Conservation (phyloP, 306 rosid genomes). For the Prosopis cineraria region DNA sequence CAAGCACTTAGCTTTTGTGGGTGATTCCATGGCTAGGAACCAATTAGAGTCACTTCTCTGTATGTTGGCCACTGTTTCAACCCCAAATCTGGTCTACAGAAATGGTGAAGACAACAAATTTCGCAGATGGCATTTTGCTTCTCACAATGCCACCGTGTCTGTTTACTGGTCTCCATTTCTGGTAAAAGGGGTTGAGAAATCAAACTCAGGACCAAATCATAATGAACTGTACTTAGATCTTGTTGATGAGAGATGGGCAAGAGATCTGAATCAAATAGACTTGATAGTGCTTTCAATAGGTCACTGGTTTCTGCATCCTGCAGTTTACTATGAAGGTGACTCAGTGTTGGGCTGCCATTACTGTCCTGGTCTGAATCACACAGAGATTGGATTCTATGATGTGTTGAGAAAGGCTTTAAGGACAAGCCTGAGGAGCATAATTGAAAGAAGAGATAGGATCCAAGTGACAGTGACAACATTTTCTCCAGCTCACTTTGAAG, state of each 20-base stretch:
- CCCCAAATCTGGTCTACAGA: slow-evolving; percentile 59
- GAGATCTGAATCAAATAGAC: slow-evolving; percentile 57
- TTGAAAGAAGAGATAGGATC: slow-evolving; percentile 44
- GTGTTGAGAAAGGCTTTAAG: slow-evolving; percentile 67
- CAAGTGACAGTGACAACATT: slow-evolving; percentile 71
- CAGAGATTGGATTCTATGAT: slow-evolving; percentile 83
- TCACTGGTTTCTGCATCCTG: slow-evolving; percentile 92
- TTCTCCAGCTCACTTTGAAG: slow-evolving; percentile 90
- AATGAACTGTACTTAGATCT: slow-evolving; percentile 66
- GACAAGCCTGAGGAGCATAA: slow-evolving; percentile 54
- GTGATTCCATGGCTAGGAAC: slow-evolving; percentile 96
- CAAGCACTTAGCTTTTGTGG: slow-evolving; percentile 83
- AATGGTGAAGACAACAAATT: slow-evolving; percentile 65
- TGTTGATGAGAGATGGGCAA: slow-evolving; percentile 75
- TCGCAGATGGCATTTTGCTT: slow-evolving; percentile 64
- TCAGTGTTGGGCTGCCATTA: too few species aligned
- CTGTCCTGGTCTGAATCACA: slow-evolving; percentile 73
- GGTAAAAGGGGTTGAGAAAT: slow-evolving; percentile 77
- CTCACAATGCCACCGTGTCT: slow-evolving; percentile 62
- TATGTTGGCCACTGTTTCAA: slow-evolving; percentile 58
- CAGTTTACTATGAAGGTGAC: slow-evolving; percentile 69
- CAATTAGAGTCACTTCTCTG: slow-evolving; percentile 94
- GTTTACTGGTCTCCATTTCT: slow-evolving; percentile 91
- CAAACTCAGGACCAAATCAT: slow-evolving; percentile 50
- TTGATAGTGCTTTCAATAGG: slow-evolving; percentile 71